Evolutionary conservation across 108 stramenopile species (phyloP), one percentile per base, ranked within the genome.

Genomic region (Skeletonema grethae): DNA sequence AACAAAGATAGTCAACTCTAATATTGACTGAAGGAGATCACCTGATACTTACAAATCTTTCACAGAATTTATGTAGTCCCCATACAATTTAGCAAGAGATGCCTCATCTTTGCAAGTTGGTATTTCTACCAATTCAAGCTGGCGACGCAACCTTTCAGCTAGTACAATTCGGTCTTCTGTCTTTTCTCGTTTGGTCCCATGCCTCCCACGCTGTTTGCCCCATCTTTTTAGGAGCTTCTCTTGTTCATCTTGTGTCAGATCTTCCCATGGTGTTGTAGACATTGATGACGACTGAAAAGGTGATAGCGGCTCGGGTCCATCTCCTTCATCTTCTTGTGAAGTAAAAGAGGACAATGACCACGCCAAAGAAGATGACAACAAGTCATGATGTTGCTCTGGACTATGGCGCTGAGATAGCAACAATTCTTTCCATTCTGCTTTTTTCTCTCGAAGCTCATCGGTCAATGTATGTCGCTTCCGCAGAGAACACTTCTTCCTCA

Each of bases 121-220:
- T 61, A 1, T 35, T 16, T 31, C 10, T 46, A 65, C 31, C 48
- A 67, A 9, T 67, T 84, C 76, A 46, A 90, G 20, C 61, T 91
- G 79, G 11, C 80, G 38, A 20, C 90, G 86, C 55, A 88, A 75
- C 30, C 68, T 81, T 69, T 91, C 90, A 0, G 90, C 86, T 13
- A 85, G 75, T 16, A 90, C 73, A 5, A 90, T 63, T 0, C 90
- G 70, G 77, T 91, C 90, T 13, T 83, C 85, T 0, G 87, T 91
- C 57, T 80, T 73, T 73, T 91, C 90, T 31, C 79, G 64, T 8
- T 76, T 77, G 5, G 64, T 66, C 3, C 79, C 68, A 10, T 53
- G 31, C 16, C 81, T 50, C 24, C 73, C 38, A 12, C 82, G 85
- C 8, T 77, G 24, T 31, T 85, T 75, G 65, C 82, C 71, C 86